Evolutionary conservation across 305 asterid genomes (phyloP).

Genomic region (Fraxinus ornus): DNA sequence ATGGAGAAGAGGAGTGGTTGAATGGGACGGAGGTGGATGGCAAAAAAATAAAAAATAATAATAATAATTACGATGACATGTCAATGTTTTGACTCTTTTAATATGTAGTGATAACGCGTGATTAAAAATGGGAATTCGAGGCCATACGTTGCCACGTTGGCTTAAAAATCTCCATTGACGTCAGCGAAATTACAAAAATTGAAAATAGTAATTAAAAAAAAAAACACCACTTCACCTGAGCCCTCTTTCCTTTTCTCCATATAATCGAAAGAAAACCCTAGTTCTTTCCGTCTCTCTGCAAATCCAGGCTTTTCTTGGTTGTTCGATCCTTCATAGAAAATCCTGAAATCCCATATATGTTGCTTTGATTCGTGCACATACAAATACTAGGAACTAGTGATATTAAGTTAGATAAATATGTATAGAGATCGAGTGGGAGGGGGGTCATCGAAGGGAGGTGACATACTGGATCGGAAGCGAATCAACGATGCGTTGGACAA

Average conservation of each 20-base stretch:
- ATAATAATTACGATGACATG: too few species aligned
- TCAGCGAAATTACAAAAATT: too few species aligned
- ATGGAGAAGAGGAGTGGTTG: too few species aligned
- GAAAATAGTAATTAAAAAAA: background rate
- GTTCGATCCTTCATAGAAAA: background rate
- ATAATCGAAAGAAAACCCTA: conserved; percentile 2
- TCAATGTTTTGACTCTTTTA: too few species aligned
- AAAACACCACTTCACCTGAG: background rate
- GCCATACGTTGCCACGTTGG: too few species aligned
- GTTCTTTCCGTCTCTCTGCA: background rate
- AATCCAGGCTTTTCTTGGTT: background rate
- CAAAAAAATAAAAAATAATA: too few species aligned
- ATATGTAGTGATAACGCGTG: too few species aligned
- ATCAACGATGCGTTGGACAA: conserved; percentile 52
- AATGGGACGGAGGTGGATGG: too few species aligned
- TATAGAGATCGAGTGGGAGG: conserved; percentile 42
- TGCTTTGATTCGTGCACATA: background rate
- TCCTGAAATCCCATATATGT: background rate
- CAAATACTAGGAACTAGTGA: background rate
- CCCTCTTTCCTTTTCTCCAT: background rate
- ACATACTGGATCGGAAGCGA: conserved; percentile 51
- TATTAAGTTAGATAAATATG: conserved; percentile 18
- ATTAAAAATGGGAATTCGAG: background rate
- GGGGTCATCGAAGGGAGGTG: conserved; percentile 38
- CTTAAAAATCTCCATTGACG: background rate